A percentile compares a stretch with the other conserved stretches of the same genome.
Evolutionary conservation across 306 rosid species (phyloP).

Genomic region (Acacia acuminata): DNA sequence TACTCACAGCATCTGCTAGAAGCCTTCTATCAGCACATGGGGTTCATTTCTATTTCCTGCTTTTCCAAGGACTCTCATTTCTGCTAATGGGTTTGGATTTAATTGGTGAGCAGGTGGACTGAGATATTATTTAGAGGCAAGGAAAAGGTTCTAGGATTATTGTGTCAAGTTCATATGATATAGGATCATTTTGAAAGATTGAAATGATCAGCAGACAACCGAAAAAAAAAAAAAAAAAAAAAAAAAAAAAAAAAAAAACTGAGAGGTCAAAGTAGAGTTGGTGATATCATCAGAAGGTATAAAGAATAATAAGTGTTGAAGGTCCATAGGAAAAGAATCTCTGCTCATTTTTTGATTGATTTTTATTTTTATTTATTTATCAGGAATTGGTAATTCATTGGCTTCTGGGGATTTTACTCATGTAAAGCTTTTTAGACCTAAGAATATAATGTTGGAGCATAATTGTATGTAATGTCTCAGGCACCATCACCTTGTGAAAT

Average conservation of each 20-base stretch:
- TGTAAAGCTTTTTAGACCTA: slow-evolving; percentile 45
- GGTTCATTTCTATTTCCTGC: slow-evolving; percentile 93
- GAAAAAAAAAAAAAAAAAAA: background rate
- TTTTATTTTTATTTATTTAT: slow-evolving; percentile 32
- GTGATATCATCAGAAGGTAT: slow-evolving; percentile 43
- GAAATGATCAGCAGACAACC: slow-evolving; percentile 5
- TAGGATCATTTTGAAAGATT: background rate
- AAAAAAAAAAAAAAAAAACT: background rate
- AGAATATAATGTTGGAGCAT: slow-evolving; percentile 34
- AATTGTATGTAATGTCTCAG: slow-evolving; percentile 35
- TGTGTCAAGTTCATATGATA: slow-evolving; percentile 29
- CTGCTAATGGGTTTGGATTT: slow-evolving; percentile 89
- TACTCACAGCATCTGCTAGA: slow-evolving; percentile 92
- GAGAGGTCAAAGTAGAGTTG: slow-evolving; percentile 37
- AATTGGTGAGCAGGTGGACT: slow-evolving; percentile 91
- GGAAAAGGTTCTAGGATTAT: slow-evolving; percentile 6
- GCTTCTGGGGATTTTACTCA: slow-evolving; percentile 31
- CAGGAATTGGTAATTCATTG: slow-evolving; percentile 34
- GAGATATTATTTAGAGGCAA: slow-evolving; percentile 28
- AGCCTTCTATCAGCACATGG: slow-evolving; percentile 92
- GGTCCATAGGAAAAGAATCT: slow-evolving; percentile 35
- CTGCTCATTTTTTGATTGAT: slow-evolving; percentile 3
- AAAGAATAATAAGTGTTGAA: slow-evolving; percentile 29
- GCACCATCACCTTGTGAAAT: slow-evolving; percentile 30
- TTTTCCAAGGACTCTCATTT: slow-evolving; percentile 93